These are phyloP conservation scores for Ochromonas danica DNA, from an alignment of 108 stramenopile species.

Conservation along the genomic window DNA sequence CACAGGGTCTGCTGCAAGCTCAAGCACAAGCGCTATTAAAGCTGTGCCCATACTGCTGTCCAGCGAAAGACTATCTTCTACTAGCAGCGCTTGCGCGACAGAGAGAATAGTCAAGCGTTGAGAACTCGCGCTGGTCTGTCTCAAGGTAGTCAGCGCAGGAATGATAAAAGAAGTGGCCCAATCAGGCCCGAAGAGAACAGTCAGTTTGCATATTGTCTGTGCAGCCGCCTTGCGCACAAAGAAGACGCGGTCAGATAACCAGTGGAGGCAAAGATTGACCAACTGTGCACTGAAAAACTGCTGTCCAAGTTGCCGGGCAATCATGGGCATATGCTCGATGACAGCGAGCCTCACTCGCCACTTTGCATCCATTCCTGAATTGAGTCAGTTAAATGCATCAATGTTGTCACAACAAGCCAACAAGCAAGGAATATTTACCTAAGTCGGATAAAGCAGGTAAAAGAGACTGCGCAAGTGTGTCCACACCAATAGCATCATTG, in stretches of 20 bases:
- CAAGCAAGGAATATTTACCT: constrained; percentile 90
- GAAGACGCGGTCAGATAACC: constrained; percentile 89
- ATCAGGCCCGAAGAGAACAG: constrained; percentile 78
- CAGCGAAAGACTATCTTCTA: neutral
- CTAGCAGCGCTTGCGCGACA: constrained; percentile 18
- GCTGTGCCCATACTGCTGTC: neutral
- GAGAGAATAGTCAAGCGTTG: constrained; percentile 45
- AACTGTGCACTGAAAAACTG: constrained; percentile 81
- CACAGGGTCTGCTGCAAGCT: constrained; percentile 87
- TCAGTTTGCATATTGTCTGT: constrained; percentile 72
- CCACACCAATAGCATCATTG: constrained; percentile 89
- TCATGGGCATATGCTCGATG: constrained; percentile 84
- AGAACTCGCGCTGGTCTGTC: constrained; percentile 51
- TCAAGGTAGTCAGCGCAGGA: constrained; percentile 74
- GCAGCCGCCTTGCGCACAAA: constrained; percentile 87
- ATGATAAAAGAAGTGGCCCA: constrained; percentile 84
- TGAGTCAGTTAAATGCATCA: too few species aligned
- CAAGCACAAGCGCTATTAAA: constrained; percentile 76
- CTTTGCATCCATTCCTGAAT: too few species aligned
- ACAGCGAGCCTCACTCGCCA: constrained; percentile 83
- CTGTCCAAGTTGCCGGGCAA: constrained; percentile 85
- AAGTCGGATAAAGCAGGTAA: constrained; percentile 92
- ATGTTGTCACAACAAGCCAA: too few species aligned
- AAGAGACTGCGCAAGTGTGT: constrained; percentile 82
- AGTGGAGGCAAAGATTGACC: constrained; percentile 75